Evolutionary conservation across 306 rosid genomes (phyloP), one percentile per base, ranked within the genome.

Genomic region (Cercis canadensis): DNA sequence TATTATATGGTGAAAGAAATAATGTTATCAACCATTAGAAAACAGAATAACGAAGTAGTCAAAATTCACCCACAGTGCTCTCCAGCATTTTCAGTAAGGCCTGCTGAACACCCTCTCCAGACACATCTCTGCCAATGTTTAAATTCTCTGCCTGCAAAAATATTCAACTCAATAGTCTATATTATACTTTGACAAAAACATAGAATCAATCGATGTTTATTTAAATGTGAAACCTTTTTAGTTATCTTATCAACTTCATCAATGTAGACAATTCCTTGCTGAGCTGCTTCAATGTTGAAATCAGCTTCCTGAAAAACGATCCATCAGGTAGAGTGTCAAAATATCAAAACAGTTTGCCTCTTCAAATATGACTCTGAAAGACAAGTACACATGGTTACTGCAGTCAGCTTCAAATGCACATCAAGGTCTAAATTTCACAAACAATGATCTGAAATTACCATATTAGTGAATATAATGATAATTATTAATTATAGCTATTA

Each of bases 41-140:
- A 57, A 53, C 45, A 32, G 44, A 17, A 55, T 34, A 50, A 46
- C 44, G 9, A 45, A 52, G 17, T 46, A 65, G 14, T 18, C 21
- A 17, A 69, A 59, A 63, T 63, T 69, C 44, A 74, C 88, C 72
- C 76, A 89, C 92, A 15, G 85, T 89, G 87, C 96, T 90, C 83
- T 89, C 96, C 59, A 87, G 77, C 90, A 89, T 89, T 89, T 87
- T 89, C 32, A 89, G 81, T 33, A 89, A 70, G 72, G 96, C 89
- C 76, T 89, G 96, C 51, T 89, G 92, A 65, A 89, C 96, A 44
- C 95, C 91, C 83, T 88, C 95, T 51, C 91, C 91, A 33, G 95
- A 86, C 46, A 88, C 95, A 78, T 89, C 96, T 81, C 96, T 87
- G 72, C 92, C 90, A 80, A 63, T 50, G 73, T 83, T 84, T 46